phyloP scores from a whole-genome alignment of 225 moss, liverwort and hornwort species.

The Polytrichum formosum region DNA sequence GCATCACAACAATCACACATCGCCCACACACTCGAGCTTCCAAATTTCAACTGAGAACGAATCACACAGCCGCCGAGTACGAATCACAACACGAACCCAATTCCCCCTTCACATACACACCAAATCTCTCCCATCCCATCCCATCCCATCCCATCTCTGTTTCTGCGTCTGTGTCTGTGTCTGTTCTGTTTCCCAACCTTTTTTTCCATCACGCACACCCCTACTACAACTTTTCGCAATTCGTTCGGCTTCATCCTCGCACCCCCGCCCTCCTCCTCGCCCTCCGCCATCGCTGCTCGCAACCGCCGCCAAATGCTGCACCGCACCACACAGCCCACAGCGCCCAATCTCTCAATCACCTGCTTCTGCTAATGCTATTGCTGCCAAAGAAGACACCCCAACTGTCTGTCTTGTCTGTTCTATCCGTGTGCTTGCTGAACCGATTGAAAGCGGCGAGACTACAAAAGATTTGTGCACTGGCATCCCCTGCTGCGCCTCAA shows the following conservation, averaged over 20 bases:
- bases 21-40: not conserved
- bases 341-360: too few relatives aligned
- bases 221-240: slow-evolving; percentile 60
- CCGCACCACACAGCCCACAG: too few relatives aligned
- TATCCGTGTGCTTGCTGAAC: too few relatives aligned
- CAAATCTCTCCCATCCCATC: slow-evolving; percentile 11
- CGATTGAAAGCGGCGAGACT: too few relatives aligned
- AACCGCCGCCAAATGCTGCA: too few relatives aligned
- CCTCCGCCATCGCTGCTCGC: slow-evolving; percentile 26
- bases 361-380: too few relatives aligned
- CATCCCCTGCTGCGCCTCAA: too few relatives aligned
- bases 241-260: slow-evolving; percentile 7
- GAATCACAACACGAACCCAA: not conserved
- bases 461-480: too few relatives aligned
- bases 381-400: too few relatives aligned
- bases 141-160: slow-evolving; percentile 7
- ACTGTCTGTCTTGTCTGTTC: too few relatives aligned
- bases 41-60: too few relatives aligned
- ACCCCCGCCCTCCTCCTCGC: slow-evolving; percentile 30
- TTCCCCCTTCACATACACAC: not conserved
- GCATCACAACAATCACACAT: not conserved
- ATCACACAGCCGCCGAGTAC: slow-evolving; percentile 8
- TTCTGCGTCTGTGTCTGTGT: not conserved
- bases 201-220: slow-evolving; percentile 78
- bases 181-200: slow-evolving; percentile 40